phyloP scores from a whole-genome alignment of 345 rosid genomes.

The Lagerstroemia speciosa region DNA sequence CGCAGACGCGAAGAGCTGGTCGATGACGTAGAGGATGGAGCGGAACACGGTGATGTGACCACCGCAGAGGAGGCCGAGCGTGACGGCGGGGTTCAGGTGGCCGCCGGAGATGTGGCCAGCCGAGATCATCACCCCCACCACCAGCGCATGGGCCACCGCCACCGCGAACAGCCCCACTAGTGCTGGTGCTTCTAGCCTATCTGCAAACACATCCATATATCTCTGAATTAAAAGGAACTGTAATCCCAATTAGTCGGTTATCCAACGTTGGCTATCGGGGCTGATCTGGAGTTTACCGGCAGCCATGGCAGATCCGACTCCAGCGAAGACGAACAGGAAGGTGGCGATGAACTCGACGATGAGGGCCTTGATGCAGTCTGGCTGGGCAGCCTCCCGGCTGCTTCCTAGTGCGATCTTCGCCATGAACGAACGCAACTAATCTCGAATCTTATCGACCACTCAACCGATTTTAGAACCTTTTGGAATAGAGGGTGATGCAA shows the following conservation, averaged over 20 bases:
- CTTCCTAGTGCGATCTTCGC: conserved; percentile 59
- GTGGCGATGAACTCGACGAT: conserved; percentile 75
- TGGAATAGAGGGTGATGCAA: too few species aligned
- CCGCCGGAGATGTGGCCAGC: conserved; percentile 94
- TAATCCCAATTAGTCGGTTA: background rate
- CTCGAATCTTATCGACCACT: too few species aligned
- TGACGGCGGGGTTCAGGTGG: conserved; percentile 90
- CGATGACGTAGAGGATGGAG: conserved; percentile 61
- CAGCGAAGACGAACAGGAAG: conserved; percentile 71
- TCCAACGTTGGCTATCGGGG: background rate
- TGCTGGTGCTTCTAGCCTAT: conserved; percentile 31
- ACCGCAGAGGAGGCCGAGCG: conserved; percentile 66
- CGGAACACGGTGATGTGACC: conserved; percentile 74
- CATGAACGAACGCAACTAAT: conserved; percentile 19
- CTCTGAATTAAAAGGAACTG: background rate
- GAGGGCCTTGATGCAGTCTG: conserved; percentile 73
- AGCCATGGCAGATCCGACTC: conserved; percentile 81
- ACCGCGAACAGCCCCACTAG: conserved; percentile 57
- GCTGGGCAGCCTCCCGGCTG: conserved; percentile 45
- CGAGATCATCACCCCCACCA: conserved; percentile 76
- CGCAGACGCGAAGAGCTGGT: conserved; percentile 66
- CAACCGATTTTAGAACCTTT: too few species aligned
- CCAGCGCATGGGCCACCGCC: conserved; percentile 76
- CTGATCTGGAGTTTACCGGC: conserved; percentile 28
- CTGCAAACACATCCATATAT: conserved; percentile 21